Percentiles rank a stretch among this genome's conserved stretches.
These are phyloP conservation scores for Jimgerdemannia flammicorona DNA, from an alignment of 192 early-diverging fungal genomes.

Conservation along the genomic window DNA sequence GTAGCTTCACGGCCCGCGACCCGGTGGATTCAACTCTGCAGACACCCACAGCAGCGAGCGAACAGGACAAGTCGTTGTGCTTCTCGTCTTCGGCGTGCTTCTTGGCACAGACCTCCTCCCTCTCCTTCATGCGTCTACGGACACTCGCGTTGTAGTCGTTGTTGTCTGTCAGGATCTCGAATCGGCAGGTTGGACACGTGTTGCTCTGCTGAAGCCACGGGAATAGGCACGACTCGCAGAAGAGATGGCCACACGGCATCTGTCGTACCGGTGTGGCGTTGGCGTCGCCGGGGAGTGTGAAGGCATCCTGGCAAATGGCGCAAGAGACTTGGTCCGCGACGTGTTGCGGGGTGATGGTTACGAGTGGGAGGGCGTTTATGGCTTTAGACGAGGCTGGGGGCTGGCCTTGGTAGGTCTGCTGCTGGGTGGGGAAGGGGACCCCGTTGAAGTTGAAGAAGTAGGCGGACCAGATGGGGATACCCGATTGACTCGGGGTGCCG, in stretches of 20 bases:
- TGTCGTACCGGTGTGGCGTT: background rate
- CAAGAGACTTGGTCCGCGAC: conserved; percentile 5
- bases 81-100: background rate
- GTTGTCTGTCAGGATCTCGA: conserved; percentile 33
- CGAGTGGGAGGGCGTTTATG: conserved; percentile 11
- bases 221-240: conserved; percentile 28
- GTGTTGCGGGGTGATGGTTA: conserved; percentile 3
- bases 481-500: background rate
- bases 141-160: conserved; percentile 28
- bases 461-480: background rate
- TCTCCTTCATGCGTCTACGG: conserved; percentile 22
- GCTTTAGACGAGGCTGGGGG: conserved; percentile 23
- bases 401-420: conserved; percentile 21
- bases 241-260: conserved; percentile 38
- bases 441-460: background rate
- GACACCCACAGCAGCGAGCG: background rate
- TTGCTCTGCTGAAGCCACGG: conserved; percentile 24
- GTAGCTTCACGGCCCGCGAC: background rate
- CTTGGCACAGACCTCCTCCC: background rate
- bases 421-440: background rate
- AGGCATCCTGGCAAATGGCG: conserved; percentile 18
- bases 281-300: conserved; percentile 4
- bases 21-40: background rate
- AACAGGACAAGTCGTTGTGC: background rate
- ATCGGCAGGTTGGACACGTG: conserved; percentile 35